Percentiles rank a stretch among this genome's conserved stretches.
Evolutionary conservation across 768 basidiomycete genomes (phyloP).

Genomic region (Amyloporia xantha): DNA sequence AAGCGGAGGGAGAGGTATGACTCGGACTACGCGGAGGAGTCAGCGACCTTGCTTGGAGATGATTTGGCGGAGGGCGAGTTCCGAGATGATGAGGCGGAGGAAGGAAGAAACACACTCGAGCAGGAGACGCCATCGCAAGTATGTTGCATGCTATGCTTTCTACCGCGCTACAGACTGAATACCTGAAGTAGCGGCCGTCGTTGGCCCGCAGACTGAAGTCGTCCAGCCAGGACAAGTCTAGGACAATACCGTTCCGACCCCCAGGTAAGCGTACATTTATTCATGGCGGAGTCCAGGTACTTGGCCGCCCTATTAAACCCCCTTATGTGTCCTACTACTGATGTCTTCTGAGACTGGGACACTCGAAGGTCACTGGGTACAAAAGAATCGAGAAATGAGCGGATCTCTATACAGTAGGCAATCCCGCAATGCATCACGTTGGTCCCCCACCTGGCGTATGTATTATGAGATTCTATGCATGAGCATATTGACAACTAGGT

Average conservation of each 20-base stretch:
- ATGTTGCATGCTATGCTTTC: conserved; percentile 3
- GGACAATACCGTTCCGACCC: conserved; percentile 73
- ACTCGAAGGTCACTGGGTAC: too few species aligned
- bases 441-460: too few species aligned
- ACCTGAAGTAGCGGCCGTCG: conserved; percentile 17
- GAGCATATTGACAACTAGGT: too few species aligned
- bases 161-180: neutral
- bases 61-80: conserved; percentile 28
- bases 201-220: conserved; percentile 22
- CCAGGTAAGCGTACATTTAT: conserved; percentile 38
- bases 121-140: conserved; percentile 20
- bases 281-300: too few species aligned
- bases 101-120: conserved; percentile 12
- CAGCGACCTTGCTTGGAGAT: conserved; percentile 42
- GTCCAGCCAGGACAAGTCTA: conserved; percentile 57
- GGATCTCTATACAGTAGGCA: too few species aligned
- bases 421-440: too few species aligned
- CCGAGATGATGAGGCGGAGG: conserved; percentile 32
- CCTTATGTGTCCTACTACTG: too few species aligned
- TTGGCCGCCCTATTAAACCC: too few species aligned
- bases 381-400: too few species aligned
- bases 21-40: conserved; percentile 59
- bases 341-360: too few species aligned
- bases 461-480: too few species aligned
- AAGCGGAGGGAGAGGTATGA: conserved; percentile 54